These are phyloP conservation scores for Mortierella sp. DNA, from an alignment of 371 early-diverging fungal species.

Conservation along the genomic window DNA sequence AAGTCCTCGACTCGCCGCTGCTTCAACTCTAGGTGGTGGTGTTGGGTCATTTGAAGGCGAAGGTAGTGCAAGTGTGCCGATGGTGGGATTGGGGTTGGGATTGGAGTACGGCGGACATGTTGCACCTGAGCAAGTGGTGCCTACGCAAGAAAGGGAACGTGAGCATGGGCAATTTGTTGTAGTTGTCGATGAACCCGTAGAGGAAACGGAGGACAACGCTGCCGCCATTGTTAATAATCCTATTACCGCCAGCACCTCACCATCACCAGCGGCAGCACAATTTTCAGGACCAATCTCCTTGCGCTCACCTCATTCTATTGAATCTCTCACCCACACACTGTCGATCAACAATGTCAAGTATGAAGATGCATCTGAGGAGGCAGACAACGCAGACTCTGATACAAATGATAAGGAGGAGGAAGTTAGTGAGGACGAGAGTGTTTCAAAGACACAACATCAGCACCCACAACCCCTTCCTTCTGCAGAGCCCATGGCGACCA, in stretches of 20 bases:
- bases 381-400: neutral
- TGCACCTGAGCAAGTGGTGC: neutral
- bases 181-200: neutral
- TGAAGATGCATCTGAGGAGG: neutral
- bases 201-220: neutral
- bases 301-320: neutral
- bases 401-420: neutral
- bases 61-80: neutral
- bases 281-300: neutral
- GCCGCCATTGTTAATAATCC: neutral
- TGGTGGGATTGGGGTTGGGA: constrained; percentile 11
- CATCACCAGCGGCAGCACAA: too few species aligned
- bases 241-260: neutral
- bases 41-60: too few species aligned
- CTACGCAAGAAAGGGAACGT: neutral
- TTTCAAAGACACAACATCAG: neutral
- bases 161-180: neutral
- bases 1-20: neutral
- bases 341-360: neutral
- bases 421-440: neutral
- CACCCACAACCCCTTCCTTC: neutral
- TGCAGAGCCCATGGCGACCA: constrained; percentile 4
- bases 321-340: neutral
- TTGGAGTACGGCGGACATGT: neutral
- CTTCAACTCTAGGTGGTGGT: neutral